Percentiles rank a stretch among this genome's conserved stretches.
phyloP scores from a whole-genome alignment of 1,284 basidiomycete genomes.

The Mycosarcoma maydis region DNA sequence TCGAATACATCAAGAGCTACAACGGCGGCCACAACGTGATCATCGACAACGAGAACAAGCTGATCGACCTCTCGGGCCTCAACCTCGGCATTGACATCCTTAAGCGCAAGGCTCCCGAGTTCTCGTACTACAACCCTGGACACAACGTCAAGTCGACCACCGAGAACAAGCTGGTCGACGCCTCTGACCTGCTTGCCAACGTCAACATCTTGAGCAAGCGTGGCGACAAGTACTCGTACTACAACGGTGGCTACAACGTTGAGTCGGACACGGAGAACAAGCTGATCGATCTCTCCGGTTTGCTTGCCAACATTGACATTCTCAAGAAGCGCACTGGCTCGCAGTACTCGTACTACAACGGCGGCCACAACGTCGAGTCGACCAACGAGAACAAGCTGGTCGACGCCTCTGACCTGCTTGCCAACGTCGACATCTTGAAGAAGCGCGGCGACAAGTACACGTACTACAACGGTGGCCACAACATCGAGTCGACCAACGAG shows the following conservation, averaged over 20 bases:
- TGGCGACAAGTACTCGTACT: slow-evolving; percentile 1
- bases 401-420: slow-evolving; percentile 35
- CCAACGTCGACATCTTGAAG: slow-evolving; percentile 14
- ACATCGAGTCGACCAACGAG: slow-evolving; percentile 29
- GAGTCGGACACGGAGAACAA: slow-evolving; percentile 32
- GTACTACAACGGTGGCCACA: slow-evolving; percentile 45
- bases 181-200: slow-evolving; percentile 14
- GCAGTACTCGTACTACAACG: slow-evolving; percentile 29
- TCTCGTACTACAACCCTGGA: slow-evolving; percentile 39
- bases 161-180: slow-evolving; percentile 37
- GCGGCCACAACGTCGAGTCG: slow-evolving; percentile 40
- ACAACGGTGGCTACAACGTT: slow-evolving; percentile 27
- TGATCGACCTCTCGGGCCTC: slow-evolving; percentile 40
- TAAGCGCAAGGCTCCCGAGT: slow-evolving; percentile 29
- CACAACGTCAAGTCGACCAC: slow-evolving; percentile 36
- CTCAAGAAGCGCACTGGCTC: slow-evolving; percentile 21
- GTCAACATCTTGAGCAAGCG: slow-evolving; percentile 36
- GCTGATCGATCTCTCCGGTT: slow-evolving; percentile 24
- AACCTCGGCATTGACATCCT: slow-evolving; percentile 21
- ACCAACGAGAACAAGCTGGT: slow-evolving; percentile 44
- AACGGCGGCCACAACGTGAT: slow-evolving; percentile 50
- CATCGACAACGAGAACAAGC: slow-evolving; percentile 46
- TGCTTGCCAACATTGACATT: slow-evolving; percentile 15
- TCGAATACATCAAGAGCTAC: slow-evolving; percentile 48
- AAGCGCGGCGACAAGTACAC: slow-evolving; percentile 22